Conservation (phyloP, 768 basidiomycete species). For the Pholiota conissans region DNA sequence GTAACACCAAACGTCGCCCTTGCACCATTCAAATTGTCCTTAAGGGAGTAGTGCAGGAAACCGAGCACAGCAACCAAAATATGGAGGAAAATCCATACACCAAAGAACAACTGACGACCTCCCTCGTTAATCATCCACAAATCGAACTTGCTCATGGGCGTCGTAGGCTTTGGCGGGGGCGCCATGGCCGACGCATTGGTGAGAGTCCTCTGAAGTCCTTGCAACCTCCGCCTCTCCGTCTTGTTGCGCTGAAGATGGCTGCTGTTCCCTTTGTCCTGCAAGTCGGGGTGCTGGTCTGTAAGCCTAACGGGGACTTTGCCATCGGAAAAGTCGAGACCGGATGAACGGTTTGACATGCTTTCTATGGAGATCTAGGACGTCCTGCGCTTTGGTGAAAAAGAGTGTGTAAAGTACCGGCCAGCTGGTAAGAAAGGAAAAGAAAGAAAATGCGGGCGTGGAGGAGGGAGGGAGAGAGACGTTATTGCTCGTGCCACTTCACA, state of each 20-base stretch:
- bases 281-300: slow-evolving; percentile 55
- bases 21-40: slow-evolving; percentile 73
- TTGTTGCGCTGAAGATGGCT: slow-evolving; percentile 79
- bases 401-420: slow-evolving; percentile 47
- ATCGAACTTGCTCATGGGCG: slow-evolving; percentile 47
- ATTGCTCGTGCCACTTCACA: slow-evolving; percentile 16
- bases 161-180: slow-evolving; percentile 35
- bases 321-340: slow-evolving; percentile 72
- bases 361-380: slow-evolving; percentile 29
- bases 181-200: slow-evolving; percentile 31
- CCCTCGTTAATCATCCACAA: slow-evolving; percentile 98
- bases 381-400: slow-evolving; percentile 39
- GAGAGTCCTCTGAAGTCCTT: slow-evolving; percentile 75
- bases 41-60: slow-evolving; percentile 72
- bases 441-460: slow-evolving; percentile 20
- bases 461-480: slow-evolving; percentile 10
- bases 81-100: slow-evolving; percentile 79
- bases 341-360: slow-evolving; percentile 46
- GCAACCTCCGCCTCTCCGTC: slow-evolving; percentile 78
- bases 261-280: slow-evolving; percentile 26
- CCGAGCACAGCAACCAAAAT: slow-evolving; percentile 76
- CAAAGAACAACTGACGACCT: slow-evolving; percentile 75
- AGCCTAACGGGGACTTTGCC: slow-evolving; percentile 34
- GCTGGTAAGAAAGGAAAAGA: slow-evolving; percentile 34
- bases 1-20: slow-evolving; percentile 72